phyloP scores from a whole-genome alignment of 371 early-diverging fungal genomes.

The Mucor indicus region DNA sequence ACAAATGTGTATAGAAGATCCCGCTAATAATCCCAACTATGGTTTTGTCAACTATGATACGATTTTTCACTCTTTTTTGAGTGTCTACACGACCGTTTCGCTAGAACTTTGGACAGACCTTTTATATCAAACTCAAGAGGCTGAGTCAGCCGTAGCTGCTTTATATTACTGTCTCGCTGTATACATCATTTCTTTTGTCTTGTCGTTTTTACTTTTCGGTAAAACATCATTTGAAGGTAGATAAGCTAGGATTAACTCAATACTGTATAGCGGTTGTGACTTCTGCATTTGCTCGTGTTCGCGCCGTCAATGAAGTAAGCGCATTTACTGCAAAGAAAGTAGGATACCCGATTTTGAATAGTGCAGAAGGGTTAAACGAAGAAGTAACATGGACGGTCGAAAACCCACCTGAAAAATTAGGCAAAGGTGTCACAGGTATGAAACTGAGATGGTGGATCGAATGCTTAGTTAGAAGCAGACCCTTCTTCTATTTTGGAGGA shows the following conservation, averaged over 20 bases:
- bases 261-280: conserved; percentile 58
- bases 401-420: conserved; percentile 37
- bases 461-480: conserved; percentile 36
- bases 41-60: conserved; percentile 53
- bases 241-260: too few species aligned
- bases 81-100: conserved; percentile 49
- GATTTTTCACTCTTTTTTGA: conserved; percentile 46
- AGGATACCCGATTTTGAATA: conserved; percentile 20
- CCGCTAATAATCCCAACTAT: conserved; percentile 38
- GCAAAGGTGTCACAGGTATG: conserved; percentile 20
- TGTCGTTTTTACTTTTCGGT: conserved; percentile 57
- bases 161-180: conserved; percentile 51
- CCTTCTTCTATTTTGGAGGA: conserved; percentile 48
- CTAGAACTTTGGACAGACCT: conserved; percentile 58
- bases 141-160: conserved; percentile 46
- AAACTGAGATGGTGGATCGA: conserved; percentile 33
- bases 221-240: too few species aligned
- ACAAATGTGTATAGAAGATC: conserved; percentile 48
- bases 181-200: conserved; percentile 51
- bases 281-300: conserved; percentile 54
- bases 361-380: conserved; percentile 22
- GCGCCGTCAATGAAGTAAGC: conserved; percentile 46
- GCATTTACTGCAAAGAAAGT: conserved; percentile 53
- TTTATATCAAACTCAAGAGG: conserved; percentile 53
- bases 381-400: conserved; percentile 45